Conservation (phyloP, 2,329 filamentous ascomycete genomes). For the Fusarium hostae region DNA sequence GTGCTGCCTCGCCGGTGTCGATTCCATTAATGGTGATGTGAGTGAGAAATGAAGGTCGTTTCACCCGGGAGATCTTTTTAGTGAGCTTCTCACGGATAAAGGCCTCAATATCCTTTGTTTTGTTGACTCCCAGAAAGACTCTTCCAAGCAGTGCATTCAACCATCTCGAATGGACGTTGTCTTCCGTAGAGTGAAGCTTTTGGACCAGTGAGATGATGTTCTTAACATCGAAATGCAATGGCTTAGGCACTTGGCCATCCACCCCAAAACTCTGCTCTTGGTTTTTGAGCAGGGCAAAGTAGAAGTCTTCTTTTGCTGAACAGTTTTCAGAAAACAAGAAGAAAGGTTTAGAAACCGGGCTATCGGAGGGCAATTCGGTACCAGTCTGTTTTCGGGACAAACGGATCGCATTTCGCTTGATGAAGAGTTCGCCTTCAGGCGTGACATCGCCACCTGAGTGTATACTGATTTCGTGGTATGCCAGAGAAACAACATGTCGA, state of each 20-base stretch:
- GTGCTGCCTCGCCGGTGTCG: slow-evolving; percentile 86
- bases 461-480: slow-evolving; percentile 85
- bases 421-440: slow-evolving; percentile 92
- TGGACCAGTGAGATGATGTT: slow-evolving; percentile 92
- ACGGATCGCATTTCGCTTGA: slow-evolving; percentile 91
- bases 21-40: slow-evolving; percentile 85
- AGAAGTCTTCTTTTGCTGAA: slow-evolving; percentile 98
- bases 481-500: slow-evolving; percentile 92
- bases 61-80: slow-evolving; percentile 95
- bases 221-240: slow-evolving; percentile 81
- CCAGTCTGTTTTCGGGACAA: slow-evolving; percentile 73
- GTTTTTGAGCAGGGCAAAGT: slow-evolving; percentile 88
- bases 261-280: slow-evolving; percentile 75
- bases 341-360: slow-evolving; percentile 79
- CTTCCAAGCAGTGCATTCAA: slow-evolving; percentile 91
- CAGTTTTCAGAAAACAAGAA: slow-evolving; percentile 95
- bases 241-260: slow-evolving; percentile 69
- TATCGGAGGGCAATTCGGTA: slow-evolving; percentile 65
- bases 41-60: slow-evolving; percentile 89
- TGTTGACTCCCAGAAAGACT: slow-evolving; percentile 88
- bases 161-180: slow-evolving; percentile 91
- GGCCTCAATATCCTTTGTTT: slow-evolving; percentile 82
- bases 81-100: slow-evolving; percentile 87
- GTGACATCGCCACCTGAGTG: slow-evolving; percentile 82
- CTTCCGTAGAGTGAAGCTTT: slow-evolving; percentile 88